A percentile compares a stretch with the other conserved stretches of the same genome.
phyloP scores from a whole-genome alignment of 2,329 filamentous ascomycete genomes.

The Pseudogymnoascus pannorum region DNA sequence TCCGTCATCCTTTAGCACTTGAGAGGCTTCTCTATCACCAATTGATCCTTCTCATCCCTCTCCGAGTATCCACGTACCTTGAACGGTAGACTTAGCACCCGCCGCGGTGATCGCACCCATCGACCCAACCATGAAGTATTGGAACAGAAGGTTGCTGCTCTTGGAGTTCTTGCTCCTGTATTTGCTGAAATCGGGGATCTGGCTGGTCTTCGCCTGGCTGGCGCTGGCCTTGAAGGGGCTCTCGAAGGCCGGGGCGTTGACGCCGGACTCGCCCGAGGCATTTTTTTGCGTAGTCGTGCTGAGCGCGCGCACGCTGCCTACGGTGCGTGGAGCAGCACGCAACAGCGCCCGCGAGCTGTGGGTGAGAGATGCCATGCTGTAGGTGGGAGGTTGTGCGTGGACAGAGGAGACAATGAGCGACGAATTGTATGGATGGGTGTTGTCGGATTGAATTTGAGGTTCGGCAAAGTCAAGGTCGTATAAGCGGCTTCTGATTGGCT shows the following conservation, averaged over 20 bases:
- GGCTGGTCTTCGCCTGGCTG: conserved; percentile 45
- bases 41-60: conserved; percentile 6
- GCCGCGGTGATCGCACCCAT: conserved; percentile 88
- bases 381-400: conserved; percentile 14
- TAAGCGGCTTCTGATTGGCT: conserved; percentile 2
- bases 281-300: conserved; percentile 39
- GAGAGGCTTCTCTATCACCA: not conserved
- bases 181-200: conserved; percentile 83
- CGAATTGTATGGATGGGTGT: conserved; percentile 9
- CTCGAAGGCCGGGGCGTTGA: conserved; percentile 40
- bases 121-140: conserved; percentile 97
- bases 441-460: conserved; percentile 11
- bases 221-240: conserved; percentile 53
- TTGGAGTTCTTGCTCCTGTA: conserved; percentile 68
- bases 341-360: conserved; percentile 62
- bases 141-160: conserved; percentile 76
- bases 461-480: conserved; percentile 9
- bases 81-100: conserved; percentile 94
- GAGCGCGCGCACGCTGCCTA: conserved; percentile 43
- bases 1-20: not conserved
- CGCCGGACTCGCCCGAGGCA: conserved; percentile 17
- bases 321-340: conserved; percentile 44
- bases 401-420: conserved; percentile 7
- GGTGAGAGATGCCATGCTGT: conserved; percentile 60
- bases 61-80: conserved; percentile 61